These are phyloP conservation scores for Lantana camara DNA, from an alignment of 257 asterid genomes.

Conservation along the genomic window DNA sequence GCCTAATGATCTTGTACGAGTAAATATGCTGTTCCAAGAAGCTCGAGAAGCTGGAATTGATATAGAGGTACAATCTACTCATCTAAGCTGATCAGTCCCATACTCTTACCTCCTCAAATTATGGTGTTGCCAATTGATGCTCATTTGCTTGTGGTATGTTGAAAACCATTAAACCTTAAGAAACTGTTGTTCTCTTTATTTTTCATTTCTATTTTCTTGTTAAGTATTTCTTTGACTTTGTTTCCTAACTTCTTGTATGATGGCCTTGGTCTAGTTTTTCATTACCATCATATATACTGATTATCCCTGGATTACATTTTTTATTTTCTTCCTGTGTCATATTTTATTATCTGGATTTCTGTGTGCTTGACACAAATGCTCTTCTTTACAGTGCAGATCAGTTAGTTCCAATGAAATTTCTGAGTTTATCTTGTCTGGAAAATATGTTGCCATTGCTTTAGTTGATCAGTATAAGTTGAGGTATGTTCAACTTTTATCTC, in stretches of 20 bases:
- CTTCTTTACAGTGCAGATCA: slow-evolving; percentile 82
- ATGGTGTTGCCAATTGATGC: background rate
- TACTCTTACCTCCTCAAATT: background rate
- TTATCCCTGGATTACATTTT: slow-evolving; percentile 5
- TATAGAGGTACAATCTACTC: slow-evolving; percentile 63
- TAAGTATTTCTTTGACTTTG: background rate
- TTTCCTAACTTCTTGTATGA: slow-evolving; percentile 3
- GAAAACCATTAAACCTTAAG: background rate
- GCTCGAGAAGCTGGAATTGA: slow-evolving; percentile 85
- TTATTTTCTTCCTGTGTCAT: background rate
- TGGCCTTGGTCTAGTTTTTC: slow-evolving; percentile 21
- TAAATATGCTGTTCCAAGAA: slow-evolving; percentile 74
- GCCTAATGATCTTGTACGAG: slow-evolving; percentile 76
- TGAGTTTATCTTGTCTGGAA: slow-evolving; percentile 65
- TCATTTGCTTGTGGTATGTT: background rate
- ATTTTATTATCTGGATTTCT: background rate
- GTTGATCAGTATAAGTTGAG: slow-evolving; percentile 85
- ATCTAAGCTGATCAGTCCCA: background rate
- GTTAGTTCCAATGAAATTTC: slow-evolving; percentile 69
- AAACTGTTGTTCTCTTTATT: background rate
- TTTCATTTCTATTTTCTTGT: background rate
- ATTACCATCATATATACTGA: slow-evolving; percentile 2
- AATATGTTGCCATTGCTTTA: slow-evolving; percentile 74
- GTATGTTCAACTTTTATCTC: slow-evolving; percentile 35
- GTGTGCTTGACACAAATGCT: slow-evolving; percentile 32